These are phyloP conservation scores for Plectosphaerella plurivora DNA, from an alignment of 2,329 filamentous ascomycete species.

Conservation along the genomic window DNA sequence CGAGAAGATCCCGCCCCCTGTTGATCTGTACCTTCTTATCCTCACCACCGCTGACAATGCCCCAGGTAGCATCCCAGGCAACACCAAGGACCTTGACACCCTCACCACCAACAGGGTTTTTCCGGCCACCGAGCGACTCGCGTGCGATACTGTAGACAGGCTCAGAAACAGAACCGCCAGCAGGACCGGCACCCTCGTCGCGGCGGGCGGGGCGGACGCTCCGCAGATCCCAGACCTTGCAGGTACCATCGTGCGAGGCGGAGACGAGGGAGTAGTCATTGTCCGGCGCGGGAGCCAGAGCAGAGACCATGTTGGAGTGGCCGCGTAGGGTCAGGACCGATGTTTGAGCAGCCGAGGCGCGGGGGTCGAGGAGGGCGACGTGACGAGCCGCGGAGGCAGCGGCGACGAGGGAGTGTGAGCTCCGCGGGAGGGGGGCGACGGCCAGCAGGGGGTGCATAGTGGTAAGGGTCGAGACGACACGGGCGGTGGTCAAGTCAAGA, in stretches of 20 bases:
- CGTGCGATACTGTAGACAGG: slow-evolving; percentile 71
- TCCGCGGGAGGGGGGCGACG: slow-evolving; percentile 67
- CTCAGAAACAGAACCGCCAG: slow-evolving; percentile 58
- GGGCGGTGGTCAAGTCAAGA: slow-evolving; percentile 79
- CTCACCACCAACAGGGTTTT: slow-evolving; percentile 66
- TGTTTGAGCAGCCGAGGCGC: slow-evolving; percentile 69
- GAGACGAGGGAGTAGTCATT: slow-evolving; percentile 82
- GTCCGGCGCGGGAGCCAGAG: slow-evolving; percentile 41
- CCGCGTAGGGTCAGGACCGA: slow-evolving; percentile 88
- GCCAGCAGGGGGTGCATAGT: slow-evolving; percentile 81
- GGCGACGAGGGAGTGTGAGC: slow-evolving; percentile 48
- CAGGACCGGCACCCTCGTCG: slow-evolving; percentile 53
- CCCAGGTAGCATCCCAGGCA: slow-evolving; percentile 78
- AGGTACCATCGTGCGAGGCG: slow-evolving; percentile 88
- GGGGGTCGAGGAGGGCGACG: slow-evolving; percentile 89
- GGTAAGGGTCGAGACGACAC: slow-evolving; percentile 75
- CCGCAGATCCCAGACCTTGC: slow-evolving; percentile 89
- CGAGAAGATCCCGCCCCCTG: slow-evolving; percentile 51
- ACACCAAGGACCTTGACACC: slow-evolving; percentile 89
- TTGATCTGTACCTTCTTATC: slow-evolving; percentile 96
- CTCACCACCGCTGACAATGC: slow-evolving; percentile 88
- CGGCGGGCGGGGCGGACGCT: slow-evolving; percentile 56
- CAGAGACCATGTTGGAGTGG: slow-evolving; percentile 68
- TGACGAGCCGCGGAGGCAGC: slow-evolving; percentile 82
- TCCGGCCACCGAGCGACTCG: slow-evolving; percentile 63